A percentile compares a stretch with the other conserved stretches of the same genome.
phyloP scores from a whole-genome alignment of 1,284 basidiomycete species.

The Phylloporus sp. region DNA sequence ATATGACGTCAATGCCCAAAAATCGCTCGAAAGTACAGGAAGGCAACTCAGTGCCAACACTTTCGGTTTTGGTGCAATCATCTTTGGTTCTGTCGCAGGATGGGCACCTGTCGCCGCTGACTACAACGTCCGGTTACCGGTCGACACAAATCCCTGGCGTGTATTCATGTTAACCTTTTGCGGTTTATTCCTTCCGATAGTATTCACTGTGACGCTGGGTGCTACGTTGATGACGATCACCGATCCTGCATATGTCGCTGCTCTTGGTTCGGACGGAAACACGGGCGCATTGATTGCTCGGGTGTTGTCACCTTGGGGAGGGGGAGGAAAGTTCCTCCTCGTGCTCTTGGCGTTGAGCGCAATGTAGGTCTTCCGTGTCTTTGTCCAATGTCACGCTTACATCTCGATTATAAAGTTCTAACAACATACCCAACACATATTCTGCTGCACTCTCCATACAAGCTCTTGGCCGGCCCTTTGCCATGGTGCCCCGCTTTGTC shows the following conservation, averaged over 20 bases:
- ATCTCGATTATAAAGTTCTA: constrained; percentile 39
- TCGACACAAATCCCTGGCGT: constrained; percentile 45
- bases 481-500: constrained; percentile 60
- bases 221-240: constrained; percentile 61
- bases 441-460: constrained; percentile 61
- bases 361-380: constrained; percentile 36
- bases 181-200: constrained; percentile 58
- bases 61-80: constrained; percentile 60
- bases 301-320: constrained; percentile 49
- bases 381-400: not conserved
- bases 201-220: constrained; percentile 59
- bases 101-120: constrained; percentile 58
- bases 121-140: constrained; percentile 58
- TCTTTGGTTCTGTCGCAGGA: constrained; percentile 57
- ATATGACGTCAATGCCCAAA: constrained; percentile 51
- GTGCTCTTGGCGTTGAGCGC: constrained; percentile 61
- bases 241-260: constrained; percentile 52
- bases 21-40: constrained; percentile 49
- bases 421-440: constrained; percentile 65
- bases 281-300: constrained; percentile 53
- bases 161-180: constrained; percentile 61
- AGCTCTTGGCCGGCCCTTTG: constrained; percentile 55
- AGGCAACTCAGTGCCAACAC: constrained; percentile 49
- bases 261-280: constrained; percentile 48
- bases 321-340: constrained; percentile 62